phyloP scores from a whole-genome alignment of 495 filamentous ascomycete genomes.

The Penicillium paxilli region DNA sequence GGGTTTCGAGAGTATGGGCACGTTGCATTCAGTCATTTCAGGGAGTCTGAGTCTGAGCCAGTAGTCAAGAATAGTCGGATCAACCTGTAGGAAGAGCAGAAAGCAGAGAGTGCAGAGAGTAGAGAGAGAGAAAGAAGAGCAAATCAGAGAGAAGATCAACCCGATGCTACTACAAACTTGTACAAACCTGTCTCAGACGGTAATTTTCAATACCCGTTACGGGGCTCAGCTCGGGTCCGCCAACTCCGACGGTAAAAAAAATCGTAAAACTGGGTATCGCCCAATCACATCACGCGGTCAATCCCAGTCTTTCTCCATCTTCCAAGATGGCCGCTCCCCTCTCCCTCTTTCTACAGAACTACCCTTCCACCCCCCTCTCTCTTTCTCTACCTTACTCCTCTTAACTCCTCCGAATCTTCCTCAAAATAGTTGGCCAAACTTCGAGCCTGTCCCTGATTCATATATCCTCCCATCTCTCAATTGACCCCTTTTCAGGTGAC shows the following conservation, averaged over 20 bases:
- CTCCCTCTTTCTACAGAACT: not conserved
- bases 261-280: not conserved
- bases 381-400: conserved; percentile 1
- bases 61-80: too few relatives aligned
- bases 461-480: not conserved
- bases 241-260: not conserved
- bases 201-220: conserved; percentile 5
- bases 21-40: conserved; percentile 20
- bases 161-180: too few relatives aligned
- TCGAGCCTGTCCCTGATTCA: too few relatives aligned
- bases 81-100: conserved; percentile 12
- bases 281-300: conserved; percentile 13
- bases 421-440: not conserved
- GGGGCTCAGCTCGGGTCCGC: conserved; percentile 15
- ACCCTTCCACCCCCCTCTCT: too few relatives aligned
- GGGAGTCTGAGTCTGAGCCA: conserved; percentile 3
- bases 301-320: not conserved
- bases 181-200: too few relatives aligned
- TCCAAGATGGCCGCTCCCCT: conserved; percentile 6
- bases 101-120: not conserved
- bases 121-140: not conserved
- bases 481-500: not conserved
- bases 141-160: too few relatives aligned
- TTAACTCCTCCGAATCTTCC: not conserved
- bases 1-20: conserved; percentile 26